A percentile compares a stretch with the other conserved stretches of the same genome.
These are phyloP conservation scores for Penicillium sp. DNA, from an alignment of 2,329 filamentous ascomycete genomes.

Conservation along the genomic window DNA sequence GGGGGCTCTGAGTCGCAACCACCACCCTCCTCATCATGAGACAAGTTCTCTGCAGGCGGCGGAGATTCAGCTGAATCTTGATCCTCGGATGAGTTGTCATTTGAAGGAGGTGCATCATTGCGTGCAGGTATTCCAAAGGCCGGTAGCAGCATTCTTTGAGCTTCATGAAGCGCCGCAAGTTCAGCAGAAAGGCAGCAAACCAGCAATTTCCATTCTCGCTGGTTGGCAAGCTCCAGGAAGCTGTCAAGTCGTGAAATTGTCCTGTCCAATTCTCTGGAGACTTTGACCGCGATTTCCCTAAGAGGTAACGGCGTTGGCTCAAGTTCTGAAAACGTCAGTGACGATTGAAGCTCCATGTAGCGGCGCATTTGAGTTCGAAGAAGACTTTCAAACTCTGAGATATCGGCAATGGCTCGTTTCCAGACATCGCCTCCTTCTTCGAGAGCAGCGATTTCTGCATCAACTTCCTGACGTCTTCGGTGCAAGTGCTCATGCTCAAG, in stretches of 20 bases:
- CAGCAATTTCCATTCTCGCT: conserved; percentile 54
- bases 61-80: background rate
- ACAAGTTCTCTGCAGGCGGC: conserved; percentile 13
- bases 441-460: conserved; percentile 52
- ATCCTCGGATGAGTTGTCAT: conserved; percentile 4
- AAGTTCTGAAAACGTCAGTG: conserved; percentile 10
- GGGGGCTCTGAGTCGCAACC: conserved; percentile 33
- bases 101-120: conserved; percentile 10
- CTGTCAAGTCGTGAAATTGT: conserved; percentile 44
- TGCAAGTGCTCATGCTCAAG: conserved; percentile 44
- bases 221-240: conserved; percentile 47
- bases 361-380: conserved; percentile 29
- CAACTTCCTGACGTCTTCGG: conserved; percentile 41
- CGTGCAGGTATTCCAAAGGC: conserved; percentile 27
- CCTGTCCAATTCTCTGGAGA: conserved; percentile 43
- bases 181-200: conserved; percentile 59
- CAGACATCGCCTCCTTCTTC: conserved; percentile 55
- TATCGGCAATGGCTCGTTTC: conserved; percentile 49
- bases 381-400: conserved; percentile 47
- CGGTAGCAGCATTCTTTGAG: conserved; percentile 30
- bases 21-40: conserved; percentile 5
- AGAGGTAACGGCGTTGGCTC: conserved; percentile 14
- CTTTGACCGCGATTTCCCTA: conserved; percentile 21
- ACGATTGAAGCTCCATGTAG: conserved; percentile 22
- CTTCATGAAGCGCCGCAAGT: conserved; percentile 48